These are phyloP conservation scores for Aspergillus sclerotialis DNA, from an alignment of 2,329 filamentous ascomycete genomes.

Conservation along the genomic window DNA sequence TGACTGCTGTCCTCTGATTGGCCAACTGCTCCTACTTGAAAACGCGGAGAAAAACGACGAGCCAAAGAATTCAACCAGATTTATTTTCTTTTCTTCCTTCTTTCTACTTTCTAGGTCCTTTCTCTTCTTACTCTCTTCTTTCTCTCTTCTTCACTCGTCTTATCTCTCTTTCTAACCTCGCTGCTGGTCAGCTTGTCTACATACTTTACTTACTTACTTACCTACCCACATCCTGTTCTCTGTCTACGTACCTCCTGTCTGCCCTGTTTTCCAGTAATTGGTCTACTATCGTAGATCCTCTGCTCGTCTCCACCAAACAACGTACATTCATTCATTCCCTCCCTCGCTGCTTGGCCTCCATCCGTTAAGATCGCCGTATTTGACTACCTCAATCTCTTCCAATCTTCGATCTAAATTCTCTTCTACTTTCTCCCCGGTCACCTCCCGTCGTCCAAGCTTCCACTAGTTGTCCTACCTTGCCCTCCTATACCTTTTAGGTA, in stretches of 20 bases:
- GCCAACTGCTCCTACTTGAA: constrained; percentile 6
- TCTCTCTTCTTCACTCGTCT: constrained; percentile 7
- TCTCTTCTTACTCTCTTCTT: constrained; percentile 5
- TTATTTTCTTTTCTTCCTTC: too few species aligned
- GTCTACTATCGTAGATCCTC: constrained; percentile 19
- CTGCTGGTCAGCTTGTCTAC: not conserved
- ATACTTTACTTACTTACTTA: too few species aligned
- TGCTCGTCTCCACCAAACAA: constrained; percentile 15
- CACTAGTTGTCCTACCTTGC: not conserved
- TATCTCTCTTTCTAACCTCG: not conserved
- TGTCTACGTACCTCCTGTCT: constrained; percentile 10
- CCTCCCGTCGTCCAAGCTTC: not conserved
- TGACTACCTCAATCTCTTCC: not conserved
- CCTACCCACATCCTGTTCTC: constrained; percentile 2
- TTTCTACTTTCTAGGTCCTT: constrained; percentile 1
- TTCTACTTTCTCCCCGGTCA: not conserved
- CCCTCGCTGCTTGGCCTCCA: not conserved
- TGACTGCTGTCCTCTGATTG: too few species aligned
- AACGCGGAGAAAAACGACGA: too few species aligned
- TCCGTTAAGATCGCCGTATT: too few species aligned
- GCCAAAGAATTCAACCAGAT: too few species aligned
- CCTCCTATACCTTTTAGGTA: constrained; percentile 1
- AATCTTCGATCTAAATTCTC: not conserved
- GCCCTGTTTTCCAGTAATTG: constrained; percentile 13
- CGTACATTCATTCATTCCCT: constrained; percentile 1